A percentile compares a stretch with the other conserved stretches of the same genome.
phyloP scores from a whole-genome alignment of 805 yeast genomes.

The Scheffersomyces amazonensis region DNA sequence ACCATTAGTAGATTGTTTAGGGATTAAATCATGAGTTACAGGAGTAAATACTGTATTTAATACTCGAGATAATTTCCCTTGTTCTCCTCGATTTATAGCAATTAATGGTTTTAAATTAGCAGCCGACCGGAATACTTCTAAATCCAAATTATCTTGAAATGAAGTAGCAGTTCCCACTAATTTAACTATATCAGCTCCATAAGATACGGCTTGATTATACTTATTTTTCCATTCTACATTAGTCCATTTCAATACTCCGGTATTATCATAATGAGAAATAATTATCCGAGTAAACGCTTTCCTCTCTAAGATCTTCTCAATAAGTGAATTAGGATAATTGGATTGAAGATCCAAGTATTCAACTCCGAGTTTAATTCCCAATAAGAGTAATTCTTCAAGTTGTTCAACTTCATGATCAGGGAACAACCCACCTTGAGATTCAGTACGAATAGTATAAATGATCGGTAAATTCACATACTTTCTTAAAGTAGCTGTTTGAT shows the following conservation, averaged over 20 bases:
- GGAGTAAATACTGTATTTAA: conserved; percentile 79
- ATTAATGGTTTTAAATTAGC: conserved; percentile 65
- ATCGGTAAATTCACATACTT: conserved; percentile 67
- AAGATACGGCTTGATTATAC: conserved; percentile 61
- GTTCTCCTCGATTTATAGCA: conserved; percentile 76
- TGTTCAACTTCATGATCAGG: conserved; percentile 52
- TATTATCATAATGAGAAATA: conserved; percentile 79
- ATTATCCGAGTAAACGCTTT: conserved; percentile 68
- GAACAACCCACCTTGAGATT: conserved; percentile 79
- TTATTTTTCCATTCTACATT: conserved; percentile 71
- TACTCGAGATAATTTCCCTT: conserved; percentile 78
- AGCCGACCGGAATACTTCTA: conserved; percentile 64
- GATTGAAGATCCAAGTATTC: conserved; percentile 81
- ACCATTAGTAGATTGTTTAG: conserved; percentile 50
- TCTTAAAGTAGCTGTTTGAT: conserved; percentile 71
- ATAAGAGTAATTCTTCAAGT: conserved; percentile 48
- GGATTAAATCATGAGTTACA: conserved; percentile 68
- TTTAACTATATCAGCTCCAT: conserved; percentile 73
- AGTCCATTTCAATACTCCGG: conserved; percentile 62
- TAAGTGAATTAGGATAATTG: conserved; percentile 56
- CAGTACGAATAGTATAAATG: conserved; percentile 75
- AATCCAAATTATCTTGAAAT: conserved; percentile 63
- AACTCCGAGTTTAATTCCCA: conserved; percentile 76
- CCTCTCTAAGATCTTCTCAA: conserved; percentile 47
- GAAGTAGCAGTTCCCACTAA: conserved; percentile 74